Percentiles rank a stretch among this genome's conserved stretches.
phyloP scores from a whole-genome alignment of 441 rosid genomes.

The Dalechampia spathulata region DNA sequence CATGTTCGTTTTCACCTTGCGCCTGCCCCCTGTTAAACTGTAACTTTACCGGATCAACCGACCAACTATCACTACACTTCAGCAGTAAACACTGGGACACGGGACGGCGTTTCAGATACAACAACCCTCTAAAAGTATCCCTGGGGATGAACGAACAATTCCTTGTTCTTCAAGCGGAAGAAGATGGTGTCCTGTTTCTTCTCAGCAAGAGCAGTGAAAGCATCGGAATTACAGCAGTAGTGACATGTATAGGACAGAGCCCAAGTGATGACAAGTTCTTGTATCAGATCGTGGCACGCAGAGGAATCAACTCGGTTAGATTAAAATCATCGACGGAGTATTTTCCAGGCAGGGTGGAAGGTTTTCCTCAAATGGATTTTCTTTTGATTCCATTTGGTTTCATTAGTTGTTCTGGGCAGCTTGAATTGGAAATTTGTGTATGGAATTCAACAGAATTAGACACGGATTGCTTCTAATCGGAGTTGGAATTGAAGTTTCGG shows the following conservation, averaged over 20 bases:
- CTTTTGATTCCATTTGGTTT: conserved; percentile 19
- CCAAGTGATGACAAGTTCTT: conserved; percentile 1
- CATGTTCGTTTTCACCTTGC: conserved; percentile 31
- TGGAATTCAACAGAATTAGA: conserved; percentile 2
- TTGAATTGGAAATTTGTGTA: conserved; percentile 19
- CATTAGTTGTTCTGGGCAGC: conserved; percentile 8
- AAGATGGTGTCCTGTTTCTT: conserved; percentile 21
- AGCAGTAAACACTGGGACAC: conserved; percentile 22
- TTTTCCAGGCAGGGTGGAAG: conserved; percentile 6
- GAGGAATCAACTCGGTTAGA: conserved; percentile 8
- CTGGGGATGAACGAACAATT: neutral
- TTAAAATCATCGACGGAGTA: conserved; percentile 16
- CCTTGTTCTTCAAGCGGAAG: conserved; percentile 23
- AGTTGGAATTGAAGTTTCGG: too few relatives aligned
- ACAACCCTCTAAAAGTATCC: conserved; percentile 3
- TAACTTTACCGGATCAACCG: conserved; percentile 28
- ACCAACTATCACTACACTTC: conserved; percentile 32
- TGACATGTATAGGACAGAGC: conserved; percentile 22
- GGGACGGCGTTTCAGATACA: conserved; percentile 16
- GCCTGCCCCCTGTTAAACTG: conserved; percentile 39
- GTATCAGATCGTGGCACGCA: conserved; percentile 14
- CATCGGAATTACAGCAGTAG: conserved; percentile 12
- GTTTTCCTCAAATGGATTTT: conserved; percentile 7
- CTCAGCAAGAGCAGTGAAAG: conserved; percentile 13
- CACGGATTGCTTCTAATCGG: conserved; percentile 6